Evolutionary conservation across 2,329 filamentous ascomycete genomes (phyloP), one percentile per base, ranked within the genome.

Genomic region (Mycosphaerella arachidis): DNA sequence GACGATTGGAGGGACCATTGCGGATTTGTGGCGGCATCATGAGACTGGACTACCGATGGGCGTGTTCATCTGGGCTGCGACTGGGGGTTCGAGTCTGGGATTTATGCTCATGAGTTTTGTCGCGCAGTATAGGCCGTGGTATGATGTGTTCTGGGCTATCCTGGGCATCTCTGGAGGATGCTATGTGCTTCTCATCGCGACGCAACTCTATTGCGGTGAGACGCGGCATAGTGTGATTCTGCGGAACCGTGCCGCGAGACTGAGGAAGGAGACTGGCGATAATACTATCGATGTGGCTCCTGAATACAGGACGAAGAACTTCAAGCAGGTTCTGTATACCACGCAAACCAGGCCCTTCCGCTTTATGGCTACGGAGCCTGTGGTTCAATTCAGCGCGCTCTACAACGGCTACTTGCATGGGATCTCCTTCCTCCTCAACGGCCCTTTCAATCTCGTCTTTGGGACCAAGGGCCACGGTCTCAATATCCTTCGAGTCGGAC

Each of bases 321-420:
- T 60, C 40, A 48, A 30, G 33, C 53, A 59, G 43, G 43, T 59
- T 40, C 29, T 62, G 33, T 35, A 31, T 24, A 51, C 59, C 4
- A 59, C 57, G n/a, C 60, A 59, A 16, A 53, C 57, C 6, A 29
- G 51, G 6, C 60, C 60, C 5, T 58, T 52, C 33, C 35, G 57
- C 13, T 54, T 55, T 10, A 45, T 57, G 12, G 16, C 33, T 16
- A 50, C 53, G 12, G 61, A 60, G 31, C 59, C 61, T n/a, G 73
- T 78, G n/a, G 77, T 79, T 31, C 57, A 59, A n/a, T 56, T 59
- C 45, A 73, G 72, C 10, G 77, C 78, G 1, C 63, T 79, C 1
- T 80, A 79, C 85, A 58, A 86, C 79, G 78, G 77, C 3, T 80
- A 78, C 59, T 68, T 80, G 1, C 80, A 79, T 54, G 78, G 78